A percentile compares a stretch with the other conserved stretches of the same genome.
Conservation (phyloP, 192 early-diverging fungal genomes). For the Backusella morwellensis region DNA sequence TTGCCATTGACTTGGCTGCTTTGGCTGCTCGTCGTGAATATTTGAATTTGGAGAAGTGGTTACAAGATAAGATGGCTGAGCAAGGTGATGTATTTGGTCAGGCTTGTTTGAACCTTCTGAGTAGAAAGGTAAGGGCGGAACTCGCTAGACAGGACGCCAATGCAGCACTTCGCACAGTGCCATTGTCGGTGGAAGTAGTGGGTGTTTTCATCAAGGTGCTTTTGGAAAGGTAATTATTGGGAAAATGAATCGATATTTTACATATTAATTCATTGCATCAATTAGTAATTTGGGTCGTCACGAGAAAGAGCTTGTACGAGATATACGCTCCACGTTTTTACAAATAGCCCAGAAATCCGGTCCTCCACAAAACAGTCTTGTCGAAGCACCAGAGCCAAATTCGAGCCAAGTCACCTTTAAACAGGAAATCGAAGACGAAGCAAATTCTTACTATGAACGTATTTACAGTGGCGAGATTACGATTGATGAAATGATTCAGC, state of each 20-base stretch:
- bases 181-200: constrained; percentile 64
- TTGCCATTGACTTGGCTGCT: constrained; percentile 78
- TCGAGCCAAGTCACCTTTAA: constrained; percentile 47
- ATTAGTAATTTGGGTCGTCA: neutral
- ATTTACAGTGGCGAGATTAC: constrained; percentile 79
- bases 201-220: constrained; percentile 68
- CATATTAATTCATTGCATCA: neutral
- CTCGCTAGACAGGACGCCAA: constrained; percentile 42
- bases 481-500: constrained; percentile 82
- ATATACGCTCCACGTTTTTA: constrained; percentile 13
- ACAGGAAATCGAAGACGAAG: constrained; percentile 76
- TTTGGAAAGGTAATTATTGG: constrained; percentile 40
- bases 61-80: constrained; percentile 66
- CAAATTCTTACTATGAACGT: constrained; percentile 71
- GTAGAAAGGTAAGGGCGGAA: constrained; percentile 57
- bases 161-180: constrained; percentile 39
- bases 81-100: constrained; percentile 65
- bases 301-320: constrained; percentile 11
- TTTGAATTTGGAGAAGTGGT: constrained; percentile 84
- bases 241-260: neutral
- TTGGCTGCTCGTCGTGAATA: constrained; percentile 76
- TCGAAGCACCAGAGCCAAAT: neutral
- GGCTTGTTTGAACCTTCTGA: constrained; percentile 75
- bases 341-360: constrained; percentile 36
- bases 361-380: constrained; percentile 12